Evolutionary conservation across 1,284 basidiomycete species (phyloP).

Genomic region (Cryptococcus wingfieldii): DNA sequence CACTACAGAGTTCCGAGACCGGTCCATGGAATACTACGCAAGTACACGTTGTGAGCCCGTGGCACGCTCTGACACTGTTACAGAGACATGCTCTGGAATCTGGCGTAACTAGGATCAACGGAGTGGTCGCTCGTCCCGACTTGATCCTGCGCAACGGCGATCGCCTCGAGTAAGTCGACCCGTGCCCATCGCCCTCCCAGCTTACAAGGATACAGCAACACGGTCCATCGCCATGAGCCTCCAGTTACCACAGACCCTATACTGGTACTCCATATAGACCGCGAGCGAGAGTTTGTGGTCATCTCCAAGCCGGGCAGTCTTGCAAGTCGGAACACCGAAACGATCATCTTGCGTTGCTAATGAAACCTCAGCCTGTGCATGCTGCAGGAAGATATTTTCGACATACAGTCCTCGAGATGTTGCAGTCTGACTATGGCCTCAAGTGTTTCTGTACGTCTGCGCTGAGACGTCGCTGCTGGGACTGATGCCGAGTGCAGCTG

Average conservation of each 20-base stretch:
- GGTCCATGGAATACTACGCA: constrained; percentile 89
- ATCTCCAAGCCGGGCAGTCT: constrained; percentile 94
- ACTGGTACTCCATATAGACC: constrained; percentile 71
- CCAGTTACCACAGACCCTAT: constrained; percentile 86
- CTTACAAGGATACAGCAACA: constrained; percentile 59
- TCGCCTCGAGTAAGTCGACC: constrained; percentile 68
- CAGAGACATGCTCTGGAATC: constrained; percentile 85
- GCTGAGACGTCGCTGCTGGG: not conserved
- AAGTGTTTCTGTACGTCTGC: constrained; percentile 71
- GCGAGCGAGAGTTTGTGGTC: constrained; percentile 76
- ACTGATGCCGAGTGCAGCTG: constrained; percentile 56
- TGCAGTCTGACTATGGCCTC: constrained; percentile 78
- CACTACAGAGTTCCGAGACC: constrained; percentile 82
- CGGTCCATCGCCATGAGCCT: constrained; percentile 93
- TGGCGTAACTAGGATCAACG: constrained; percentile 93
- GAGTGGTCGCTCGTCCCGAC: constrained; percentile 70
- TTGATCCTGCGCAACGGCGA: constrained; percentile 83
- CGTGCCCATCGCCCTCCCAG: too few relatives aligned
- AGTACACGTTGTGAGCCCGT: constrained; percentile 43
- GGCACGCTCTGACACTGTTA: not conserved
- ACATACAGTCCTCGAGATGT: constrained; percentile 81
- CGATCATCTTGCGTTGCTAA: not conserved
- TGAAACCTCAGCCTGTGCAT: constrained; percentile 63
- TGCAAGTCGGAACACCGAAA: constrained; percentile 54
- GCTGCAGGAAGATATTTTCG: constrained; percentile 81